Evolutionary conservation across 345 rosid genomes (phyloP), one percentile per base, ranked within the genome.

Genomic region (Euphorbia tirucalli): DNA sequence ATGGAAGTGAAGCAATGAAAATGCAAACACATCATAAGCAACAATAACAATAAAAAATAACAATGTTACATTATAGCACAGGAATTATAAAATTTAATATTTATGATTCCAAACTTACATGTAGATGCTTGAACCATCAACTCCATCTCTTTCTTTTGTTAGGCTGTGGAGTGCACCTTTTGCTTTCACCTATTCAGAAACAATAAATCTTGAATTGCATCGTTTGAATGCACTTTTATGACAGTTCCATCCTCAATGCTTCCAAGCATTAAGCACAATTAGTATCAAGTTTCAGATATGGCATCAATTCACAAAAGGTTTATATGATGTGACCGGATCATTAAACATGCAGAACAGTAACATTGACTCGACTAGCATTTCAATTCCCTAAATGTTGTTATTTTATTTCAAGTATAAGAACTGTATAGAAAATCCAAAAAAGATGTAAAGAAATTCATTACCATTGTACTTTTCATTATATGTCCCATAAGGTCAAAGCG

Each of bases 401-500:
- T 11, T 72, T 21, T 2, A 32, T 28, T 35, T 15, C 1, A 21
- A 49, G 41, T 25, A 18, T 4, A 28, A 18, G 14, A 30, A 37
- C 28, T 24, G 19, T 55, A 18, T 28, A 39, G 18, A 55, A 66
- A 62, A 31, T 68, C 66, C 69, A 18, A 63, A 67, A n/a, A 73
- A 41, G 61, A 19, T 57, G 3, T 0, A 61, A 31, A 66, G 43
- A 71, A 64, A 81, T 72, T 31, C 57, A 69, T 82, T 83, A 94
- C 98, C 97, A 92, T 91, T 60, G 98, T 85, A 58, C 69, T 70
- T 85, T 85, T 92, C 98, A 94, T 94, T 72, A 94, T 73, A 81
- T 94, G 98, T 66, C 98, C 98, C 98, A 94, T 94, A 61, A 94
- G 95, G 76, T 94, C 98, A 82, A 94, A 92, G 50, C 95, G 93